Percentiles rank a stretch among this genome's conserved stretches.
phyloP scores from a whole-genome alignment of 2,329 filamentous ascomycete species.

The Botrytis fragariae region DNA sequence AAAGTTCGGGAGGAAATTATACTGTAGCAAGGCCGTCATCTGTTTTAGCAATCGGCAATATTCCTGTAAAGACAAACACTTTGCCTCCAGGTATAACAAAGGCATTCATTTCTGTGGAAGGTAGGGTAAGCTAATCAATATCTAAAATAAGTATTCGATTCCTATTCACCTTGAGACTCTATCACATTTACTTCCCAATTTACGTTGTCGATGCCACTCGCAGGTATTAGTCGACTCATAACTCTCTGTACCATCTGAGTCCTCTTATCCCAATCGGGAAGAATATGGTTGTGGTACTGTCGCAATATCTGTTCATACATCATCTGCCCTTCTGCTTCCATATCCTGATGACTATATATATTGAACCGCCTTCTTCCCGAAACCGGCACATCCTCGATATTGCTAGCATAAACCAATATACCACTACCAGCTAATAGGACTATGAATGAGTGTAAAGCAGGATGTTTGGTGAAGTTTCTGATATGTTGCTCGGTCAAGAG shows the following conservation, averaged over 20 bases:
- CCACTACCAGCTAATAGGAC: slow-evolving; percentile 44
- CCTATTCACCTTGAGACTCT: slow-evolving; percentile 53
- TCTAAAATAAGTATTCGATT: background rate
- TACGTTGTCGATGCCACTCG: slow-evolving; percentile 56
- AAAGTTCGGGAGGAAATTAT: background rate
- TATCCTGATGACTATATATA: slow-evolving; percentile 54
- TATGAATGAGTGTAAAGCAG: slow-evolving; percentile 42
- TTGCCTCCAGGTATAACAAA: slow-evolving; percentile 78
- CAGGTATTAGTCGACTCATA: slow-evolving; percentile 64
- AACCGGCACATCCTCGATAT: slow-evolving; percentile 71
- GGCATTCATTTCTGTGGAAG: slow-evolving; percentile 55
- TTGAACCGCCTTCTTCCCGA: slow-evolving; percentile 74
- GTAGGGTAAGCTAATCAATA: background rate
- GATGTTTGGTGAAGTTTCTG: slow-evolving; percentile 38
- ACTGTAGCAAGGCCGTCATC: slow-evolving; percentile 67
- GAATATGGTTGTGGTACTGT: slow-evolving; percentile 50
- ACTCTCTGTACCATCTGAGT: slow-evolving; percentile 58
- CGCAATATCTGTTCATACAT: slow-evolving; percentile 57
- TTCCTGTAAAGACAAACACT: slow-evolving; percentile 75
- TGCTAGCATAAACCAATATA: slow-evolving; percentile 59
- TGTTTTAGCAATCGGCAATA: slow-evolving; percentile 63
- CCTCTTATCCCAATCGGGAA: slow-evolving; percentile 59
- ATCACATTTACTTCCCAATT: slow-evolving; percentile 75
- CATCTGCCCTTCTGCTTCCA: slow-evolving; percentile 52
- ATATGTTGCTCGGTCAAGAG: slow-evolving; percentile 42